Conservation (phyloP, 2,329 filamentous ascomycete genomes). For the Colletotrichum sansevieriae region DNA sequence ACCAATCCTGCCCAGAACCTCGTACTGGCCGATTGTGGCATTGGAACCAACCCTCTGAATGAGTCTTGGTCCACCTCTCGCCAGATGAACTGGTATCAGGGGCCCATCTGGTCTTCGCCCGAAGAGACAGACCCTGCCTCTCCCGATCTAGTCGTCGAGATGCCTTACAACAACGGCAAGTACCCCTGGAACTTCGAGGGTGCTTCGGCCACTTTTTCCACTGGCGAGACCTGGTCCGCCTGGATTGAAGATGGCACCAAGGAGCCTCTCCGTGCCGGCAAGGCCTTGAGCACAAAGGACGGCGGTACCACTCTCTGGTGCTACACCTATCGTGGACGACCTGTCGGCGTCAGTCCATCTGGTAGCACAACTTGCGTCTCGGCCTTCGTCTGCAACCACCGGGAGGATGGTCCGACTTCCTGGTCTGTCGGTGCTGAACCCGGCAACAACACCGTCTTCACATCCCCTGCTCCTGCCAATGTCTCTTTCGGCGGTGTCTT, state of each 20-base stretch:
- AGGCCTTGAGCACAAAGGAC: slow-evolving; percentile 55
- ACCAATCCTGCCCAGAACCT: slow-evolving; percentile 51
- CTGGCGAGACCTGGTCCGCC: slow-evolving; percentile 56
- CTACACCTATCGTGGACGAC: slow-evolving; percentile 57
- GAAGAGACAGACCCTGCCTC: slow-evolving; percentile 52
- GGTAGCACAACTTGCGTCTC: slow-evolving; percentile 57
- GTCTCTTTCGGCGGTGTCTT: slow-evolving; percentile 16
- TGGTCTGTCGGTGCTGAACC: slow-evolving; percentile 19
- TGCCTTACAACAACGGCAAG: slow-evolving; percentile 53
- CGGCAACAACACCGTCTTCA: slow-evolving; percentile 14
- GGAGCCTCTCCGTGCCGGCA: slow-evolving; percentile 56
- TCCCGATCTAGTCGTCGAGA: slow-evolving; percentile 55
- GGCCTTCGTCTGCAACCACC: slow-evolving; percentile 57
- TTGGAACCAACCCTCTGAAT: slow-evolving; percentile 56
- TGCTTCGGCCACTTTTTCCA: slow-evolving; percentile 54
- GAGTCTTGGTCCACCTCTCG: slow-evolving; percentile 58
- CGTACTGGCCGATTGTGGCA: slow-evolving; percentile 58
- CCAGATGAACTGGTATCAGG: slow-evolving; percentile 59
- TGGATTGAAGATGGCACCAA: slow-evolving; percentile 58
- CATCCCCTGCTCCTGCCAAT: slow-evolving; percentile 6
- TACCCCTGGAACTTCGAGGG: slow-evolving; percentile 56
- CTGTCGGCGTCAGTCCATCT: slow-evolving; percentile 52
- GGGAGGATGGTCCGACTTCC: slow-evolving; percentile 44
- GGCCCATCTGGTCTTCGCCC: slow-evolving; percentile 53
- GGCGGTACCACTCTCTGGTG: slow-evolving; percentile 55